phyloP scores from a whole-genome alignment of 2,329 filamentous ascomycete genomes.

The Acrodontium crateriforme region DNA sequence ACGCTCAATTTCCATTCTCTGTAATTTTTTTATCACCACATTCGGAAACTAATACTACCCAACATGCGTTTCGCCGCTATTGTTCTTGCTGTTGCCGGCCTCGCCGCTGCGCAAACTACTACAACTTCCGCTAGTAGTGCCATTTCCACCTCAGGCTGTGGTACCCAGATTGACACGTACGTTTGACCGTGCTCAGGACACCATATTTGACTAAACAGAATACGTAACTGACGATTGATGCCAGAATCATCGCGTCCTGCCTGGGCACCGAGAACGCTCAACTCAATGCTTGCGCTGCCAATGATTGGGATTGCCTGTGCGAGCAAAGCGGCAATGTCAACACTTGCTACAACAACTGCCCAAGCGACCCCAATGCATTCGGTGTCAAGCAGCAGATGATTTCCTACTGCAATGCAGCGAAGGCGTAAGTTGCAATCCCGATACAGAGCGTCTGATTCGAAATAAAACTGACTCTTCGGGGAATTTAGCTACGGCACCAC shows the following conservation, averaged over 20 bases:
- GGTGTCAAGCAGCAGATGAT: slow-evolving; percentile 21
- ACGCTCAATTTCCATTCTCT: too few species aligned
- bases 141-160: slow-evolving; percentile 23
- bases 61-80: too few species aligned
- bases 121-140: slow-evolving; percentile 21
- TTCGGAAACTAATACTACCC: too few species aligned
- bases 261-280: slow-evolving; percentile 27
- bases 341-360: slow-evolving; percentile 51
- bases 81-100: slow-evolving; percentile 23
- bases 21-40: too few species aligned
- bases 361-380: slow-evolving; percentile 27
- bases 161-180: slow-evolving; percentile 25
- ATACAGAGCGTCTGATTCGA: too few species aligned
- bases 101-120: slow-evolving; percentile 26
- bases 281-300: slow-evolving; percentile 30
- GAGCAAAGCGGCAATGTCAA: slow-evolving; percentile 32
- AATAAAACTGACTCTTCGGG: too few species aligned
- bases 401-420: slow-evolving; percentile 23
- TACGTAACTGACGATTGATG: slow-evolving; percentile 1
- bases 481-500: too few species aligned
- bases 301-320: slow-evolving; percentile 46
- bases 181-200: slow-evolving; percentile 3
- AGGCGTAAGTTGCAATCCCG: slow-evolving; percentile 13
- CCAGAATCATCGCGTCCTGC: slow-evolving; percentile 39
- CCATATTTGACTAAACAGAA: background rate